Evolutionary conservation across 805 yeast genomes (phyloP).

Genomic region (Metschnikowia corniflorae): DNA sequence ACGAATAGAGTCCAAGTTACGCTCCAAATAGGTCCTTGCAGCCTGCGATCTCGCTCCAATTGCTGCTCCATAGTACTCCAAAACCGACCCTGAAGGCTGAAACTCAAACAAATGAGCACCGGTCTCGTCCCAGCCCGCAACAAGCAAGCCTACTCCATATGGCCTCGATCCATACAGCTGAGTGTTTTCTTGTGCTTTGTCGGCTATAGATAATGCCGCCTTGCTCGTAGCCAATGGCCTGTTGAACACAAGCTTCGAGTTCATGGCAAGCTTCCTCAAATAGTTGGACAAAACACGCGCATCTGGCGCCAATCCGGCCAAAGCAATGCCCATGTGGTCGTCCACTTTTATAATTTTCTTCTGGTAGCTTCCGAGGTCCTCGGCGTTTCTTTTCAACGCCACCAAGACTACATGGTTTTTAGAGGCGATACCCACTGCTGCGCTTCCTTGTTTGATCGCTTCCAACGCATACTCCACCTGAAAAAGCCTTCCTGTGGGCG

Average conservation of each 20-base stretch:
- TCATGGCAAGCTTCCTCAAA: conserved; percentile 88
- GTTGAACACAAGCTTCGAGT: conserved; percentile 77
- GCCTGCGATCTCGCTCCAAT: conserved; percentile 99
- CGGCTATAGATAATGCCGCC: conserved; percentile 85
- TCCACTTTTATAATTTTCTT: conserved; percentile 90
- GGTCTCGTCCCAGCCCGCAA: conserved; percentile 87
- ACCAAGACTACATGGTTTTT: conserved; percentile 85
- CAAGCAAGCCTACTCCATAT: conserved; percentile 91
- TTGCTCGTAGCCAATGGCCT: conserved; percentile 79
- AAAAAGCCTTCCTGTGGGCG: conserved; percentile 90
- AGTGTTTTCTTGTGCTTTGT: conserved; percentile 95
- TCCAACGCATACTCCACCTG: conserved; percentile 81
- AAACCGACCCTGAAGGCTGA: conserved; percentile 90
- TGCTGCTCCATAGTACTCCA: conserved; percentile 90
- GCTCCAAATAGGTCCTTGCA: conserved; percentile 91
- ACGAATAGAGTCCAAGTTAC: conserved; percentile 68
- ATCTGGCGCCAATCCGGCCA: conserved; percentile 98
- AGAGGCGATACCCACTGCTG: conserved; percentile 91
- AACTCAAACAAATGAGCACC: conserved; percentile 95
- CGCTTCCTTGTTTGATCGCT: conserved; percentile 97
- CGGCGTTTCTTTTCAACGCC: conserved; percentile 93
- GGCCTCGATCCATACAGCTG: conserved; percentile 97
- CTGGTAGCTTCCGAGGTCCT: conserved; percentile 95
- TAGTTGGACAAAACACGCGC: conserved; percentile 90
- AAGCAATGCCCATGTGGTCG: conserved; percentile 88